Evolutionary conservation across 2,329 filamentous ascomycete species (phyloP).

Genomic region (Xylariomycetidae sp.): DNA sequence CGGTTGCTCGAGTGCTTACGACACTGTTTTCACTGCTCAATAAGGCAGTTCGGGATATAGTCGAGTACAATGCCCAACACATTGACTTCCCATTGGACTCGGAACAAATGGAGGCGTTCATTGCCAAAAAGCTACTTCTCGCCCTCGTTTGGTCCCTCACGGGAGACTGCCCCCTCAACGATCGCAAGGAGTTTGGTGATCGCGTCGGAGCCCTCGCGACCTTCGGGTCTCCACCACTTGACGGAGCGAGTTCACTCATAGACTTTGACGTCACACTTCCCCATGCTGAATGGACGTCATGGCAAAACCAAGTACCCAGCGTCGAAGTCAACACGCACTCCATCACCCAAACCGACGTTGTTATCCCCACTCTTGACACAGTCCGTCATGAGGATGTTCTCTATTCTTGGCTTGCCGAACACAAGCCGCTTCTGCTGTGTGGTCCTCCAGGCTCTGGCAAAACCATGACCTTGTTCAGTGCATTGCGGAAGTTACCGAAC

Average conservation of each 20-base stretch:
- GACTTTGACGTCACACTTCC: constrained; percentile 91
- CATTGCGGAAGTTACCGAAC: constrained; percentile 90
- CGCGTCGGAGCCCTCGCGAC: constrained; percentile 75
- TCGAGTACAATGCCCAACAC: constrained; percentile 95
- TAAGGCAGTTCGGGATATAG: constrained; percentile 83
- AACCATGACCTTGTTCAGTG: constrained; percentile 99
- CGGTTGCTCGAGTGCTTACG: constrained; percentile 79
- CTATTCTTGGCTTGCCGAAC: constrained; percentile 98
- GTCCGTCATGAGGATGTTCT: constrained; percentile 98
- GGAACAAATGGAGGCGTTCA: constrained; percentile 82
- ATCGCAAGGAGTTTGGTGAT: constrained; percentile 87
- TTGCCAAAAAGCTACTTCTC: constrained; percentile 89
- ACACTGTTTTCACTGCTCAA: constrained; percentile 95
- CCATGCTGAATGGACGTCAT: constrained; percentile 80
- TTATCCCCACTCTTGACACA: constrained; percentile 96
- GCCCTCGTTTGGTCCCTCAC: constrained; percentile 93
- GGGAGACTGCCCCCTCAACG: constrained; percentile 82
- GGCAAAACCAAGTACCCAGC: constrained; percentile 90
- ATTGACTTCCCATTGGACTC: constrained; percentile 87
- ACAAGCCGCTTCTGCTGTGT: constrained; percentile 93
- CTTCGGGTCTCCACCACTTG: constrained; percentile 76
- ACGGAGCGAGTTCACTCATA: constrained; percentile 78
- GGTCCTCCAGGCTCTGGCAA: constrained; percentile 98
- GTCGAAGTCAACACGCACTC: constrained; percentile 98
- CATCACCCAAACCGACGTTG: constrained; percentile 94